Conservation (phyloP, 2,329 filamentous ascomycete species). For the Elsinoe fawcettii region DNA sequence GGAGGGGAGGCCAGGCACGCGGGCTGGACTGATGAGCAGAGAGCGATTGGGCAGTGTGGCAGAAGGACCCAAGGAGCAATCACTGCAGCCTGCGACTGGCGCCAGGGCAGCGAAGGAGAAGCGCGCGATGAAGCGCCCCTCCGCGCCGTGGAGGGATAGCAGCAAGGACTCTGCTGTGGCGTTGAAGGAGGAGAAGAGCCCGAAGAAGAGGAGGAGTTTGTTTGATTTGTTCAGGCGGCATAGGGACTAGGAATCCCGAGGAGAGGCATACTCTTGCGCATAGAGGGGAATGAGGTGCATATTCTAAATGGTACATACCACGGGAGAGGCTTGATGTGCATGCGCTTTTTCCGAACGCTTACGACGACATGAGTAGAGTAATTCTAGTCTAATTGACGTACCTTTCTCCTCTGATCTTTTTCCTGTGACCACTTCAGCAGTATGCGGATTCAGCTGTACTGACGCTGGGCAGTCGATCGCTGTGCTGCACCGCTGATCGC, state of each 20-base stretch:
- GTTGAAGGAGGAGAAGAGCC: not conserved
- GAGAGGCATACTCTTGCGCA: not conserved
- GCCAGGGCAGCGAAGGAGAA: not conserved
- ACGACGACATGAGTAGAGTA: not conserved
- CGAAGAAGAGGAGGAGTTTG: conserved; percentile 9
- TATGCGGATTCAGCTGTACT: no score
- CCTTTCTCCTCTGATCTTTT: not conserved
- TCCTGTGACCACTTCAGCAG: not conserved
- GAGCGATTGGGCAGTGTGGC: not conserved
- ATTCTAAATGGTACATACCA: not conserved
- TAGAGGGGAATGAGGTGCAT: not conserved
- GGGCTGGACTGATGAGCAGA: not conserved
- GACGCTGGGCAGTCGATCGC: not conserved
- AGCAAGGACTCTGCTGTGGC: conserved; percentile 8
- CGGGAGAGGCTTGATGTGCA: not conserved
- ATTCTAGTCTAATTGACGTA: not conserved
- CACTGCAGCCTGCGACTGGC: not conserved
- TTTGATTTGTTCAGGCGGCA: conserved; percentile 12
- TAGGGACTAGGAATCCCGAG: not conserved
- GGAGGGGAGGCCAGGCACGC: not conserved
- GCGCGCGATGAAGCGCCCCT: not conserved
- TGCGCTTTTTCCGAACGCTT: not conserved
- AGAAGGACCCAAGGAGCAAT: not conserved
- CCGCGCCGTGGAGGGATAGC: not conserved
- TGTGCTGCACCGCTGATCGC: no score